Percentiles rank a stretch among this genome's conserved stretches.
Conservation (phyloP, 768 basidiomycete species). For the Boletus tomentosulus region DNA sequence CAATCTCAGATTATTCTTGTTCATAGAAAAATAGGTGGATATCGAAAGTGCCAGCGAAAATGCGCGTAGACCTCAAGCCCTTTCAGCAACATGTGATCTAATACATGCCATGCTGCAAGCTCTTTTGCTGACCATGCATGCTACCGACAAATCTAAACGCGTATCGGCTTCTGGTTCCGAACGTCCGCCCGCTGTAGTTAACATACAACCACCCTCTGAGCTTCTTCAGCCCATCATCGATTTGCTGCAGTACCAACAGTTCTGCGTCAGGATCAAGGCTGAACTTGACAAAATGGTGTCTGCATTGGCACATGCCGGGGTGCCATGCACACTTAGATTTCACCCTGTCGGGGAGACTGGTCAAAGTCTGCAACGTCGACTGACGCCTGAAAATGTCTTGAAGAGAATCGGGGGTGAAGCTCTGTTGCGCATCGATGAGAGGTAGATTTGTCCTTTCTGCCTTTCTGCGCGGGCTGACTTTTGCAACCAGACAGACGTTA, state of each 20-base stretch:
- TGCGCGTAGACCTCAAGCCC: constrained; percentile 11
- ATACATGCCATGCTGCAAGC: constrained; percentile 63
- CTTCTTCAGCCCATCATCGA: constrained; percentile 76
- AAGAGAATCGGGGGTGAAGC: constrained; percentile 66
- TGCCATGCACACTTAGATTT: constrained; percentile 54
- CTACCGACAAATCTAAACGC: constrained; percentile 41
- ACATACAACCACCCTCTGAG: constrained; percentile 33
- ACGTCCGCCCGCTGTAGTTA: constrained; percentile 21
- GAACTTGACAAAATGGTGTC: constrained; percentile 51
- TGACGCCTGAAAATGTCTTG: constrained; percentile 38
- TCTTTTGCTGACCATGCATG: constrained; percentile 61
- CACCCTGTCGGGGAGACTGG: constrained; percentile 68
- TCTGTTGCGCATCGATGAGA: constrained; percentile 62
- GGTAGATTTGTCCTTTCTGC: constrained; percentile 35
- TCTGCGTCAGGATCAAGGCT: constrained; percentile 56
- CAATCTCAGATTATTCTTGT: background rate
- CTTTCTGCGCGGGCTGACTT: background rate
- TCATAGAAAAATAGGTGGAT: constrained; percentile 33
- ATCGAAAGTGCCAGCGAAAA: constrained; percentile 12
- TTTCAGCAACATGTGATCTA: constrained; percentile 52
- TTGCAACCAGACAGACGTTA: constrained; percentile 55
- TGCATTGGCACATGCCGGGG: constrained; percentile 50
- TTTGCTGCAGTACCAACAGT: constrained; percentile 72
- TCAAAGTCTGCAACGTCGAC: constrained; percentile 44
- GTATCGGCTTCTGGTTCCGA: constrained; percentile 27